These are phyloP conservation scores for Schizopora paradoxa DNA, from an alignment of 1,284 basidiomycete species.

Conservation along the genomic window DNA sequence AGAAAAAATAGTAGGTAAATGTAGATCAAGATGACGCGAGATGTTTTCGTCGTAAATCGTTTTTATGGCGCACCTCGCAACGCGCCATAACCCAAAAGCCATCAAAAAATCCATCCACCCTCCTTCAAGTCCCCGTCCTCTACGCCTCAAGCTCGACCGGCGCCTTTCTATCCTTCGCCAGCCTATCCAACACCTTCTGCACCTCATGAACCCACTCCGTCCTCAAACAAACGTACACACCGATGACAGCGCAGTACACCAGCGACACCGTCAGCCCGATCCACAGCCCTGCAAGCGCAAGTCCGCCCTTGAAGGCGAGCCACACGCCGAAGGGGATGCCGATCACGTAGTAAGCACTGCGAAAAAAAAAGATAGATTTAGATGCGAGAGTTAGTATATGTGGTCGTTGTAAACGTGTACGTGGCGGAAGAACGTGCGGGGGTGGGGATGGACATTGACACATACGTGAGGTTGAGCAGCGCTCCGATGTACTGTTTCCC, in stretches of 20 bases:
- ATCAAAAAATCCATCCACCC: too few species aligned
- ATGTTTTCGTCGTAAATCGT: too few species aligned
- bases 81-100: too few species aligned
- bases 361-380: background rate
- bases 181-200: slow-evolving; percentile 46
- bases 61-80: too few species aligned
- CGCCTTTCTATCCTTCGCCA: slow-evolving; percentile 36
- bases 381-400: background rate
- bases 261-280: slow-evolving; percentile 59
- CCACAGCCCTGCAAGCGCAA: slow-evolving; percentile 60
- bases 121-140: too few species aligned
- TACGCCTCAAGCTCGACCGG: too few species aligned
- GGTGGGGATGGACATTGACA: slow-evolving; percentile 1
- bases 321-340: slow-evolving; percentile 63
- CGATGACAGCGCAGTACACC: slow-evolving; percentile 44
- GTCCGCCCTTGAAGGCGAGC: slow-evolving; percentile 49
- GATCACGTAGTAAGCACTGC: slow-evolving; percentile 11
- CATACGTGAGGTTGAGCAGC: slow-evolving; percentile 55
- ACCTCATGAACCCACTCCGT: slow-evolving; percentile 66
- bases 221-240: slow-evolving; percentile 43
- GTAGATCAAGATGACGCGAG: too few species aligned
- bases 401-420: too few species aligned
- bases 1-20: too few species aligned
- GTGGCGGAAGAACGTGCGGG: too few species aligned
- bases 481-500: slow-evolving; percentile 70